Base-by-base conservation (phyloP, 2,329 filamentous ascomycete species). In the Cladosporium sp. region DNA sequence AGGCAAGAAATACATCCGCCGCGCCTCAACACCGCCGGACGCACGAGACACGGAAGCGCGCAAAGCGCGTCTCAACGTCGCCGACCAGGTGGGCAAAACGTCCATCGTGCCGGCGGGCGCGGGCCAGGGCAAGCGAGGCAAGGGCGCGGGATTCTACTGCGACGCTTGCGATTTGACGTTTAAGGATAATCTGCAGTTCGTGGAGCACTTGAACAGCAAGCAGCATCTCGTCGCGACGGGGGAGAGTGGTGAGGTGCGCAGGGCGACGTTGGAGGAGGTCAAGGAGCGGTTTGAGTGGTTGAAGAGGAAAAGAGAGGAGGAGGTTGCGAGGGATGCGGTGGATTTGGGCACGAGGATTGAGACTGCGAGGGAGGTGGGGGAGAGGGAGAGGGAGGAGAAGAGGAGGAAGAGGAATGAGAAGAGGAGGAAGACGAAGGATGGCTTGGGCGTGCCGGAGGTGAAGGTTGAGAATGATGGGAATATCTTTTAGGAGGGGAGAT, bases 151-250 rank as follows among this genome's bases (percentile, higher is more conserved):
- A 0, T 96, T 96, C 75, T 97, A 96, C 74, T 99, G 93, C 71
- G 80, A 86, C 64, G 83, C 85, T 49, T 99, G 93, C 68, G 93
- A 97, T 73, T 75, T 96, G 60, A 97, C 92, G 1, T 97, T 93
- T 75, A 96, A 96, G 76, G 93, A 97, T 75, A 96, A 96, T 67
- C 75, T 91, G 66, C 89, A 96, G 68, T 90, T 86, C 70, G 84
- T 99, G 53, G 93, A 99, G 73, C 93, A 99, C 76, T 74, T 92
- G 68, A 97, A 97, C 70, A 89, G 85, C 63, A 88, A 86, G 72
- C 89, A 96, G 77, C 93, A 99, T 78, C 73, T 96, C 69, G 77
- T 87, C 58, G 85, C 83, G 39, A 90, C 88, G 11, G 93, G 93
- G 1, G 88, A 96, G 75, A 95, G 83, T 58, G 88, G 88, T 15